Base-by-base conservation (phyloP, 1,284 basidiomycete genomes). In the Hemileccinum hortonii region DNA sequence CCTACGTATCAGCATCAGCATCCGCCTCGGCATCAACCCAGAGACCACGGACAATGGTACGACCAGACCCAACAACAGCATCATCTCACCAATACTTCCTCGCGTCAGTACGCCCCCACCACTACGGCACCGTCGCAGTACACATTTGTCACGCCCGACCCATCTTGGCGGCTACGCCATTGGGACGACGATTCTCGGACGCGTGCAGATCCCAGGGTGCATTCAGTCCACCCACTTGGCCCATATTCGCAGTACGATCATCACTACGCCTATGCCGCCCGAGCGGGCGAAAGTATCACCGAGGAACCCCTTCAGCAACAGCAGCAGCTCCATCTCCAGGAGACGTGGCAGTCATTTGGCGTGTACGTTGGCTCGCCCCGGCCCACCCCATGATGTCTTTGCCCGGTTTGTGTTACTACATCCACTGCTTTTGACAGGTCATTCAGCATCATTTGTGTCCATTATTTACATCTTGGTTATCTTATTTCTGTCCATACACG, bases 271-370 rank as follows among this genome's bases (percentile, higher is more conserved):
- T 37, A 56, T 36, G 1, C 40, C 12, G 1, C 40, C 12, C 26
- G 37, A 12, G 21, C 18, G 22, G 33, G 16, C 22, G 46, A 48
- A 12, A 14, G 30, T 21, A 3, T n/a, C 4, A 14, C 26, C 1
- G 57, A 59, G 43, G 53, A 53, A 30, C 50, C 52, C 11, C 41
- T 39, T 30, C 55, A 56, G 26, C 60, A 56, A 7, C 50, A 53
- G 0, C 51, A 81, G 19, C 77, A 81, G 59, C 68, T 66, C 18
- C 73, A 74, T 29, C 60, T 83, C 29, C 81, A 83, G 60, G 81
- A 81, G 61, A 82, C 81, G 4, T 83, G 81, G 81, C 74, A 76
- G 58, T 71, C 74, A 37, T 83, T 80, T 63, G 80, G 81, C 70
- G 70, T 72, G 50, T 79, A 80, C 58, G 74, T 82, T 37, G 67